Evolutionary conservation across 2,329 filamentous ascomycete genomes (phyloP), one percentile per base, ranked within the genome.

Genomic region (Cyanodermella asteris): DNA sequence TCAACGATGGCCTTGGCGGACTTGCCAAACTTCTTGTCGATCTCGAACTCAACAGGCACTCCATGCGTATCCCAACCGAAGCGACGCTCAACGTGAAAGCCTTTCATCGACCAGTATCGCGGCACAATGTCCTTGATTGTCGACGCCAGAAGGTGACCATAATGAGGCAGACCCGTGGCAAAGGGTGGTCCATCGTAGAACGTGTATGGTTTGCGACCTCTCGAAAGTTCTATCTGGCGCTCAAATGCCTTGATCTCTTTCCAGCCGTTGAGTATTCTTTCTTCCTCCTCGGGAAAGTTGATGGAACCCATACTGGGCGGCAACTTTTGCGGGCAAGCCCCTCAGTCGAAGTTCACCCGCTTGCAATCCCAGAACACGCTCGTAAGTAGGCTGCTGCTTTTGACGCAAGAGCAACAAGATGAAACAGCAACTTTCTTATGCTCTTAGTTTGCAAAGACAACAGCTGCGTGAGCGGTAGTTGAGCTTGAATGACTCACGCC

Each of bases 91-190:
- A 93, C 82, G 54, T 91, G 75, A 44, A 72, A 77, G 10, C 84
- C 84, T 46, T 90, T 90, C 82, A 91, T 91, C 25, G 81, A 81
- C 80, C 82, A 93, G 50, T 93, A 94, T 38, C 84, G 62, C 6
- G 84, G 81, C 36, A 94, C 91, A 31, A 91, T 87, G 48, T 93
- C 84, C 51, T 94, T 93, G 55, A 93, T 91, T 24, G 82, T 93
- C 12, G 80, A 91, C 18, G 84, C 76, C 36, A 91, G 61, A 26
- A 91, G 55, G 50, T 91, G 80, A 29, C 72, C 66, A 40, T 74
- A 72, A 46, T 74, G 70, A 20, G 66, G 65, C 31, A 66, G 55
- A 18, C 64, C 64, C 36, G 73, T 91, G 44, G 70, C 72, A 44
- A 80, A 80, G 5, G 74, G 73, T 29, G 73, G 74, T 7, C 77